These are phyloP conservation scores for Pyrenochaeta sp. DNA, from an alignment of 2,329 filamentous ascomycete genomes.

Conservation along the genomic window DNA sequence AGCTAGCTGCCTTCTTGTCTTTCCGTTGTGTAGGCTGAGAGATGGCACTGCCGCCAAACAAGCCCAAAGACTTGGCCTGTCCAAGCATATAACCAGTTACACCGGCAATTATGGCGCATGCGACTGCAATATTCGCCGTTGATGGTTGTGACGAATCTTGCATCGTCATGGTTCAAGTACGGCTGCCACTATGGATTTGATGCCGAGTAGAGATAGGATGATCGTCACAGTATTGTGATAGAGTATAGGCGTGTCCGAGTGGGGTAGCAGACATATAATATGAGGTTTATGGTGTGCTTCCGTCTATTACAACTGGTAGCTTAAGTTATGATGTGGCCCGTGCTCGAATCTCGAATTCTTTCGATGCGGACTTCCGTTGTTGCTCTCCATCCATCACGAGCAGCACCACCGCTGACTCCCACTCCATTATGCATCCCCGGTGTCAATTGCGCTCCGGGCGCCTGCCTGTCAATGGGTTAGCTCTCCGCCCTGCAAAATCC, in stretches of 20 bases:
- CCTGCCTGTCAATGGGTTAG: constrained; percentile 16
- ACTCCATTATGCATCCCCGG: constrained; percentile 37
- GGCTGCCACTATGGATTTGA: neutral
- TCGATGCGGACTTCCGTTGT: constrained; percentile 36
- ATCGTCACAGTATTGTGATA: neutral
- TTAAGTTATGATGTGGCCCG: constrained; percentile 8
- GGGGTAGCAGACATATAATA: neutral
- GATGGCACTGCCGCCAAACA: constrained; percentile 67
- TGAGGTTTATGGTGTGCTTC: neutral
- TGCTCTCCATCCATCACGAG: constrained; percentile 19
- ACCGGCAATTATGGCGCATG: constrained; percentile 77
- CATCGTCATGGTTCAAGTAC: constrained; percentile 18
- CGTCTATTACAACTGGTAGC: constrained; percentile 8
- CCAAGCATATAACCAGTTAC: constrained; percentile 78
- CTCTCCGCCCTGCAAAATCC: constrained; percentile 20
- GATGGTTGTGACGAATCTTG: constrained; percentile 59
- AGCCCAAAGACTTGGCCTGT: constrained; percentile 72
- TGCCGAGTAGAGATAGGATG: neutral
- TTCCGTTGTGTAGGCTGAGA: constrained; percentile 34
- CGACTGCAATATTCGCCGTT: constrained; percentile 69
- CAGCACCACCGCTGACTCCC: constrained; percentile 21
- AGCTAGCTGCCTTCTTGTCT: constrained; percentile 24
- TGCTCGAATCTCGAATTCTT: constrained; percentile 29
- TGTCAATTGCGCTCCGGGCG: constrained; percentile 41
- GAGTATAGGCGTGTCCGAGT: neutral